Percentiles rank a stretch among this genome's conserved stretches.
These are phyloP conservation scores for Luvunga scandens DNA, from an alignment of 345 rosid genomes.

Conservation along the genomic window DNA sequence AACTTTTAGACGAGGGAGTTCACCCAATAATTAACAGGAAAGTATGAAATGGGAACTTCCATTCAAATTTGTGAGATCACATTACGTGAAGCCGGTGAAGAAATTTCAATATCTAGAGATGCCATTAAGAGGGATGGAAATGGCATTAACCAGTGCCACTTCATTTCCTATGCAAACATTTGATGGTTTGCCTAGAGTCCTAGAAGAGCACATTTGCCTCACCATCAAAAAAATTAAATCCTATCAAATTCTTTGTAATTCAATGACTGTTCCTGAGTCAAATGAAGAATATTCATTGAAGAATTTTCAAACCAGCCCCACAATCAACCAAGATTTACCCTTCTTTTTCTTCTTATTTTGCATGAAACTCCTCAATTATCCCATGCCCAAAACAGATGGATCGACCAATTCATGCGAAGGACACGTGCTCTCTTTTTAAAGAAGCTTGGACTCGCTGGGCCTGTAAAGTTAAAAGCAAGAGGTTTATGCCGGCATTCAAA, in stretches of 20 bases:
- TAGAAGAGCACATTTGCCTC: slow-evolving; percentile 42
- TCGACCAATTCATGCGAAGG: background rate
- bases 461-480: slow-evolving; percentile 22
- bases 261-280: slow-evolving; percentile 57
- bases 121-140: slow-evolving; percentile 77
- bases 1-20: too few relatives aligned
- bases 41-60: slow-evolving; percentile 82
- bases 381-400: slow-evolving; percentile 31
- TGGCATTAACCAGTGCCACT: slow-evolving; percentile 44
- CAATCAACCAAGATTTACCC: slow-evolving; percentile 47
- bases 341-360: slow-evolving; percentile 80
- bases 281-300: slow-evolving; percentile 29
- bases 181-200: slow-evolving; percentile 22
- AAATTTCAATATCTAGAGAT: slow-evolving; percentile 52
- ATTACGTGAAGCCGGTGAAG: slow-evolving; percentile 36
- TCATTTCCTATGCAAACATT: slow-evolving; percentile 36
- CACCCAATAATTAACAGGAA: slow-evolving; percentile 33
- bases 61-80: slow-evolving; percentile 38
- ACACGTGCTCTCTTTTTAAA: slow-evolving; percentile 29
- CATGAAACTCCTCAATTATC: slow-evolving; percentile 47
- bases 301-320: slow-evolving; percentile 43
- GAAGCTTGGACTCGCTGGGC: slow-evolving; percentile 25
- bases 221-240: slow-evolving; percentile 37
- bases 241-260: slow-evolving; percentile 17
- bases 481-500: slow-evolving; percentile 55